These are phyloP conservation scores for Boletales sp. DNA, from an alignment of 768 basidiomycete species.

Conservation along the genomic window DNA sequence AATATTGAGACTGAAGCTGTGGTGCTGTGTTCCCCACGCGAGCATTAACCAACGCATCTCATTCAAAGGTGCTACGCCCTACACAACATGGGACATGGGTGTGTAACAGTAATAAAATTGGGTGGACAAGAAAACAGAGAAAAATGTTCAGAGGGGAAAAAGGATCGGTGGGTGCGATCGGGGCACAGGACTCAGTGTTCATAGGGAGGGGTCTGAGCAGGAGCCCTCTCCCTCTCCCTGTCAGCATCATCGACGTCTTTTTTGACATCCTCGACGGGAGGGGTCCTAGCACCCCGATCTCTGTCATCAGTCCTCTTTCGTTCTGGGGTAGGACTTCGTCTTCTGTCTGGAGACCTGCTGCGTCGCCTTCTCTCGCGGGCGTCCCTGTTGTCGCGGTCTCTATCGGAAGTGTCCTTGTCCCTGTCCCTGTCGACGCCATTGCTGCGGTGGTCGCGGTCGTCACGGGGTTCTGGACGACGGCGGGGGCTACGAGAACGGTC, in stretches of 20 bases:
- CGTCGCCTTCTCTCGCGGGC: slow-evolving; percentile 45
- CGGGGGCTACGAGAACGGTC: slow-evolving; percentile 56
- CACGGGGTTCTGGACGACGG: slow-evolving; percentile 37
- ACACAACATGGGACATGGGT: slow-evolving; percentile 2
- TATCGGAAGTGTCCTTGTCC: slow-evolving; percentile 21
- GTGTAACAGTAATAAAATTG: neutral
- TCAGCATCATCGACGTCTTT: slow-evolving; percentile 47
- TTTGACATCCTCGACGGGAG: slow-evolving; percentile 40
- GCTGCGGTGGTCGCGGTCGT: slow-evolving; percentile 38
- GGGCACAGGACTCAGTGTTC: slow-evolving; percentile 44
- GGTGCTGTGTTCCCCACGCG: neutral
- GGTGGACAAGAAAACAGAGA: neutral
- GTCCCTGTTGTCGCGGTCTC: slow-evolving; percentile 37
- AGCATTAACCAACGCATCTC: slow-evolving; percentile 2
- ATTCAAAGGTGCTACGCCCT: slow-evolving; percentile 22
- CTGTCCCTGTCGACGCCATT: slow-evolving; percentile 36
- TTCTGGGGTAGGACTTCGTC: slow-evolving; percentile 43
- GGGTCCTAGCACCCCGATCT: slow-evolving; percentile 50
- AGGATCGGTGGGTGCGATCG: neutral
- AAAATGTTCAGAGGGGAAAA: slow-evolving; percentile 4
- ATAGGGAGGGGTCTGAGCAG: slow-evolving; percentile 54
- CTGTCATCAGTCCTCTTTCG: slow-evolving; percentile 43
- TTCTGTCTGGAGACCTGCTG: slow-evolving; percentile 47
- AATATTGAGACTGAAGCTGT: too few species aligned
- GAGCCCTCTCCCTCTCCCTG: slow-evolving; percentile 39